Evolutionary conservation across 2,329 filamentous ascomycete genomes (phyloP), one percentile per base, ranked within the genome.

Genomic region (Neopestalotiopsis sp.): DNA sequence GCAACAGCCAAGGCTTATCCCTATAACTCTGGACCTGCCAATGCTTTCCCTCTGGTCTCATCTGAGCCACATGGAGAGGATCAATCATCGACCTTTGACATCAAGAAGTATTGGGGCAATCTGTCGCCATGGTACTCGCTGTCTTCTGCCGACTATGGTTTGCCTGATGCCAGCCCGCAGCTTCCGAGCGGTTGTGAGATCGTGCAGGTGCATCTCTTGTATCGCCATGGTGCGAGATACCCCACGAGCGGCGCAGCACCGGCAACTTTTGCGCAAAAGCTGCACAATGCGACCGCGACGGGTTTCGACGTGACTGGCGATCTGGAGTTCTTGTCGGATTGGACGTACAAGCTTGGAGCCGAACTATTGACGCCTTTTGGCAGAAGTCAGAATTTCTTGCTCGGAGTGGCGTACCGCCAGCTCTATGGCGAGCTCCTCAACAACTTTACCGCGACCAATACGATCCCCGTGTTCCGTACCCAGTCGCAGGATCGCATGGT

Each of bases 351-450:
- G 68, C 76, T 79, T 17, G 80, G 78, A 12, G 78, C 76, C 12
- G 75, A 80, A 68, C 73, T 78, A 10, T 77, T 81, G 58, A 79
- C 78, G 6, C 78, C 79, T 24, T 81, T 81, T 71, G 80, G 80
- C 62, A 76, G 80, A 40, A 79, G 77, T 68, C 81, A 85, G 71
- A 77, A 80, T 65, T 83, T 83, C 71, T 71, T 81, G 13, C 76
- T 83, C 3, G 81, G 81, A 9, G 71, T 83, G 13, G 75, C 77
- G 66, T 77, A 83, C 68, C 79, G 82, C 17, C 78, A 83, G 69
- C 75, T 83, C n/a, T 84, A 80, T 59, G 78, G 81, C 7, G 74
- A 81, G 61, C 76, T 83, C 13, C 78, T 84, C 57, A 83, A 83
- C 70, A 83, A 83, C 73, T 83, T 83, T 68, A 79, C 77, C 42